Evolutionary conservation across 2,329 filamentous ascomycete genomes (phyloP), one percentile per base, ranked within the genome.

Genomic region (Fusarium bulbicola): DNA sequence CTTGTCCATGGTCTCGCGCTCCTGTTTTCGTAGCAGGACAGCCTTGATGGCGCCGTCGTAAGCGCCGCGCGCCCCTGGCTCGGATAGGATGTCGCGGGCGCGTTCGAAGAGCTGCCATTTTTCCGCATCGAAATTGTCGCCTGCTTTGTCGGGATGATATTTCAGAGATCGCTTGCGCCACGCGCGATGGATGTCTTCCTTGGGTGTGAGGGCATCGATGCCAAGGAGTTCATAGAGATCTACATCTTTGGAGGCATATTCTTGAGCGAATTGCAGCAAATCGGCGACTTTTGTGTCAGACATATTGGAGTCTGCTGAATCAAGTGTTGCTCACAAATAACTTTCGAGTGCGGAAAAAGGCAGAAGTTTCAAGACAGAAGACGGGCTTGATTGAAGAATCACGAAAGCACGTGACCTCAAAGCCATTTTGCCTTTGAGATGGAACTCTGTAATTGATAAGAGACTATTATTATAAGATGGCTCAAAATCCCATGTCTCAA

Each of bases 81-180:
- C 92, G 34, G 90, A 89, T 6, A 98, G 89, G 5, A 98, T 89
- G 82, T 97, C 94, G 79, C 94, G 91, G n/a, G 94, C 95, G 70
- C 93, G 92, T 79, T 95, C 93, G 65, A 97, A 91, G 3, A 93
- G 86, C 81, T 97, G 93, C 85, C 97, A 98, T 78, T 93, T 93
- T 63, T 92, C 91, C 50, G 93, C 87, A 74, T 96, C 94, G 76
- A 92, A 94, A 42, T 87, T 85, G 59, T 89, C 90, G 72, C 91
- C 89, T 62, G 95, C 91, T 84, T 98, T 97, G 87, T 98, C 95
- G 2, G 95, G 95, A 81, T 98, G 95, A 85, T 95, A 94, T 79
- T 94, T 94, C n/a, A 97, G 86, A 7, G 94, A 94, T 36, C 92
- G 91, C 77, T 93, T 93, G 66, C 94, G 90, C 86, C 95, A 98